These are phyloP conservation scores for Ambrosiella cleistominuta DNA, from an alignment of 2,329 filamentous ascomycete genomes.

Conservation along the genomic window DNA sequence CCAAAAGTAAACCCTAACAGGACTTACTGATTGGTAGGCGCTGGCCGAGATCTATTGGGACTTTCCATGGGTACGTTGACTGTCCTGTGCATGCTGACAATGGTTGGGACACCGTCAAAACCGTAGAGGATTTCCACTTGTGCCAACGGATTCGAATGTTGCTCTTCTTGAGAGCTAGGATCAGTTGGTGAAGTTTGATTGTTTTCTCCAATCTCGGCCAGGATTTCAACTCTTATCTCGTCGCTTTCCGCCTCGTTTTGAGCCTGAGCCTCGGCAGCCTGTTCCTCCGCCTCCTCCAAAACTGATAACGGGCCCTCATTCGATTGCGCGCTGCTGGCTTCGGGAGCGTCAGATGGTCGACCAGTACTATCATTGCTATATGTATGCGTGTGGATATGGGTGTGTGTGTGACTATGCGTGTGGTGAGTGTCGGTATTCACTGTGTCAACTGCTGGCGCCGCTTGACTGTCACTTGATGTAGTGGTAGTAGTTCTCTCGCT, in stretches of 20 bases:
- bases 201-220: background rate
- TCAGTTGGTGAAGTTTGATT: background rate
- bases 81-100: too few relatives aligned
- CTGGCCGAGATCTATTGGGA: too few relatives aligned
- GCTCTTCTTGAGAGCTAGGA: too few relatives aligned
- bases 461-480: background rate
- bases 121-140: too few relatives aligned
- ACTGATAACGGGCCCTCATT: background rate
- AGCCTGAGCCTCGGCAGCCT: background rate
- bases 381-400: background rate
- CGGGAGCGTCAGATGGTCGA: too few relatives aligned
- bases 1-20: too few relatives aligned
- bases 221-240: background rate
- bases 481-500: background rate
- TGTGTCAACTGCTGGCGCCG: too few relatives aligned
- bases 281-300: background rate
- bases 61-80: too few relatives aligned
- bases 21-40: too few relatives aligned
- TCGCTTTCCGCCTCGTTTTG: background rate
- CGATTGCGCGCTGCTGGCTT: background rate
- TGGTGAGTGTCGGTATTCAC: background rate
- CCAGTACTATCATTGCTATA: background rate
- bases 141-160: too few relatives aligned
- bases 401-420: conserved; percentile 1
- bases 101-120: too few relatives aligned